Evolutionary conservation across 768 basidiomycete genomes (phyloP).

Genomic region (Kwoniella bestiolae): DNA sequence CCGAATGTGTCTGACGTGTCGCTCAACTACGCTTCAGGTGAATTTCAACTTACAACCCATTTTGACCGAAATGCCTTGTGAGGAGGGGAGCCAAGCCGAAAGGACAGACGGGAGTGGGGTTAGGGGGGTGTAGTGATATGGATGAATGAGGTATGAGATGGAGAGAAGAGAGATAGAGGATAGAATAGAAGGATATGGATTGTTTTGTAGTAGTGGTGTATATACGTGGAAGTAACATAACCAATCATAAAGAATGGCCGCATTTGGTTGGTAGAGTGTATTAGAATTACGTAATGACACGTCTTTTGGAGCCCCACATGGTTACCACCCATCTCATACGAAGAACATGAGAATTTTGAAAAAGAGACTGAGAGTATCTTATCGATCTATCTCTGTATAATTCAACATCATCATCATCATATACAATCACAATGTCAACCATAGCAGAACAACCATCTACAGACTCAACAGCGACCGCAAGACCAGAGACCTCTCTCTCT

Average conservation of each 20-base stretch:
- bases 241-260: no score
- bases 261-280: constrained; percentile 1
- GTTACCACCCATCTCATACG: background rate
- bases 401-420: background rate
- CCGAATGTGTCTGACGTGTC: background rate
- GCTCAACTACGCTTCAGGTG: background rate
- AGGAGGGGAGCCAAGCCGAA: constrained; percentile 18
- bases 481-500: constrained; percentile 37
- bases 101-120: constrained; percentile 9
- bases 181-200: background rate
- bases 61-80: constrained; percentile 25
- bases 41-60: constrained; percentile 40
- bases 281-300: background rate
- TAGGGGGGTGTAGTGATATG: constrained; percentile 17
- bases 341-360: constrained; percentile 1
- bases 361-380: background rate
- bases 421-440: background rate
- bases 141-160: constrained; percentile 6
- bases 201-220: background rate
- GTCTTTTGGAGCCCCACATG: background rate
- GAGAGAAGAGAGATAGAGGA: constrained; percentile 6
- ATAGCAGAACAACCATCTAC: constrained; percentile 12
- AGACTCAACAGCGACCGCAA: constrained; percentile 27
- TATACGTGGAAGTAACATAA: no score
- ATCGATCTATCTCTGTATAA: background rate